Evolutionary conservation across 495 filamentous ascomycete genomes (phyloP).

Genomic region (Trypethelium eluteriae): DNA sequence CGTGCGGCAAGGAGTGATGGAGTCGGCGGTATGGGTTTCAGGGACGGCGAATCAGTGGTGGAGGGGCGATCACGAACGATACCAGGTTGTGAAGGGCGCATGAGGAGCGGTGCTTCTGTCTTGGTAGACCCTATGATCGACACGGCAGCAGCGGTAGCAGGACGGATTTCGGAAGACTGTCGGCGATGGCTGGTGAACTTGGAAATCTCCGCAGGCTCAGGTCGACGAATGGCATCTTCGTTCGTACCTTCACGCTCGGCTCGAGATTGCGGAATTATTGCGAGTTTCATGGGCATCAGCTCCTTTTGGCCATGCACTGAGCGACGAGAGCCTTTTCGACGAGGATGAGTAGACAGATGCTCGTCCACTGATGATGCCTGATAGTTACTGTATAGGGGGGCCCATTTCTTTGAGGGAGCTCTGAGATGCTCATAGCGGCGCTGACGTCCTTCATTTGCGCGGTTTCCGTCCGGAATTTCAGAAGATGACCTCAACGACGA

Average conservation of each 20-base stretch:
- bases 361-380: neutral
- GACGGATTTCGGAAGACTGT: neutral
- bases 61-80: neutral
- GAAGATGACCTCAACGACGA: neutral
- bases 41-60: neutral
- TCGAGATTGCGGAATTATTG: neutral
- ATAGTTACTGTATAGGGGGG: neutral
- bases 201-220: neutral
- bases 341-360: neutral
- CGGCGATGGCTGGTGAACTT: neutral
- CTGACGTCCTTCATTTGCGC: neutral
- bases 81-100: neutral
- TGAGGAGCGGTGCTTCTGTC: neutral
- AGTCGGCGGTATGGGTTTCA: neutral
- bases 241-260: neutral
- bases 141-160: neutral
- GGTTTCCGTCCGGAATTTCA: neutral
- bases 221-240: neutral
- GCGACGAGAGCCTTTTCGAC: neutral
- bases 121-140: neutral
- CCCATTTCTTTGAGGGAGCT: constrained; percentile 4
- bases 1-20: neutral
- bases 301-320: neutral
- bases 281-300: neutral
- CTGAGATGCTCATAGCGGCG: neutral